Evolutionary conservation across 139 green algal genomes (phyloP).

Genomic region (Axilococcus clingmanii): DNA sequence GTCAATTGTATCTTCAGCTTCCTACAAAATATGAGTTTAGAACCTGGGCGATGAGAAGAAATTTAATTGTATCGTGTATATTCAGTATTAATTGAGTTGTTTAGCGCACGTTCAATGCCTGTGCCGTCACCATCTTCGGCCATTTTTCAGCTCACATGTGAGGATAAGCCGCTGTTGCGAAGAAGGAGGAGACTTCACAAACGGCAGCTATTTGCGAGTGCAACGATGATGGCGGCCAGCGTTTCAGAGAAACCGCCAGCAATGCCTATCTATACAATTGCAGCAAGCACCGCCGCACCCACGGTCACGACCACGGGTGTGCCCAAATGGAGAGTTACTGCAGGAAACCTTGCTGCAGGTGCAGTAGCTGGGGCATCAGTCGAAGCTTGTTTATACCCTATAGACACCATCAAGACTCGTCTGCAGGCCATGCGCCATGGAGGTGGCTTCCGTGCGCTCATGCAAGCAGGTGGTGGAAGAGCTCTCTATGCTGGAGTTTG

Average conservation of each 20-base stretch:
- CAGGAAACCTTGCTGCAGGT: constrained; percentile 67
- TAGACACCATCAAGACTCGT: constrained; percentile 99
- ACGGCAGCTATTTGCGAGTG: background rate
- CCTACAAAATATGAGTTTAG: too few species aligned
- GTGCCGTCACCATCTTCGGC: too few species aligned
- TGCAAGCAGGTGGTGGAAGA: constrained; percentile 62
- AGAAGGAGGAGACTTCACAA: background rate
- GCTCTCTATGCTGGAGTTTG: constrained; percentile 76
- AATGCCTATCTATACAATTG: constrained; percentile 14
- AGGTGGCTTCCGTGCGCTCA: constrained; percentile 59
- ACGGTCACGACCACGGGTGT: constrained; percentile 2
- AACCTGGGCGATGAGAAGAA: too few species aligned
- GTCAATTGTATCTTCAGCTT: too few species aligned
- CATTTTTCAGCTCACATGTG: background rate
- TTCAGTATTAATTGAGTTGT: too few species aligned
- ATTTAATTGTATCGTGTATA: too few species aligned
- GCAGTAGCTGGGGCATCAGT: constrained; percentile 72
- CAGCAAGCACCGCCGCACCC: constrained; percentile 2
- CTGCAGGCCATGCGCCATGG: constrained; percentile 80
- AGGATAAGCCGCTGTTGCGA: background rate
- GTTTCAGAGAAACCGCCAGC: background rate
- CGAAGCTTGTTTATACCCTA: constrained; percentile 89
- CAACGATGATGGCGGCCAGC: background rate
- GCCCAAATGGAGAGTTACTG: constrained; percentile 47
- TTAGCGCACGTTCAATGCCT: too few species aligned